Conservation (phyloP, 345 rosid genomes). For the Sapria himalayana region DNA sequence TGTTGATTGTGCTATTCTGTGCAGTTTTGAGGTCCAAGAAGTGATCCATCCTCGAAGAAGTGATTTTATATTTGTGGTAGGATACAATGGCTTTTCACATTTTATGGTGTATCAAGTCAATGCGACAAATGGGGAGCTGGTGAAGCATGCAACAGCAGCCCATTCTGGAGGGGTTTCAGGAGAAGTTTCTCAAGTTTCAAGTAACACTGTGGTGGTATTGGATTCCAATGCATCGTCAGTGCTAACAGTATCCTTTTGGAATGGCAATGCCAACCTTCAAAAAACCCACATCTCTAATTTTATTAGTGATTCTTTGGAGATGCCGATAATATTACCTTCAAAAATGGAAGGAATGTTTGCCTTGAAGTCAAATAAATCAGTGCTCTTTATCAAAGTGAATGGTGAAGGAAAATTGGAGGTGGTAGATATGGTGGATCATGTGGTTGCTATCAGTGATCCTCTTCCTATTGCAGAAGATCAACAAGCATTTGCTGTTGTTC, state of each 20-base stretch:
- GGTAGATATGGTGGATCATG: slow-evolving; percentile 31
- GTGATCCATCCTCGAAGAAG: slow-evolving; percentile 39
- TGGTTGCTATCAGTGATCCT: slow-evolving; percentile 56
- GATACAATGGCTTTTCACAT: slow-evolving; percentile 41
- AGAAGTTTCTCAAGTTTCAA: slow-evolving; percentile 40
- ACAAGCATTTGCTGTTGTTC: slow-evolving; percentile 52
- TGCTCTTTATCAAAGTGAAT: slow-evolving; percentile 30
- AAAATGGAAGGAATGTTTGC: slow-evolving; percentile 35
- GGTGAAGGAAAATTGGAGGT: slow-evolving; percentile 47
- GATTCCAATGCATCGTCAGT: slow-evolving; percentile 44
- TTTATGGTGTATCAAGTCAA: slow-evolving; percentile 43
- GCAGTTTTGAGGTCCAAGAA: slow-evolving; percentile 65
- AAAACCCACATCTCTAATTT: slow-evolving; percentile 37
- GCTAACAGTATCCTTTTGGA: slow-evolving; percentile 28
- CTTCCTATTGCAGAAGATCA: slow-evolving; percentile 40
- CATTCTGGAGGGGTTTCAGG: slow-evolving; percentile 62
- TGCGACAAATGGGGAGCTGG: slow-evolving; percentile 48
- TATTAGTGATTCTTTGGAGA: slow-evolving; percentile 27
- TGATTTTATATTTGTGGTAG: slow-evolving; percentile 33
- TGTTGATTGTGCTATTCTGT: slow-evolving; percentile 8
- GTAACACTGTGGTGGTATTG: slow-evolving; percentile 37
- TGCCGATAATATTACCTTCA: slow-evolving; percentile 34
- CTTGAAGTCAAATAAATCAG: slow-evolving; percentile 20
- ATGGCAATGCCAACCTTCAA: slow-evolving; percentile 34
- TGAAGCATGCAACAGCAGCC: slow-evolving; percentile 31